Base-by-base conservation (phyloP, 768 basidiomycete genomes). In the Neoboletus magnificus region DNA sequence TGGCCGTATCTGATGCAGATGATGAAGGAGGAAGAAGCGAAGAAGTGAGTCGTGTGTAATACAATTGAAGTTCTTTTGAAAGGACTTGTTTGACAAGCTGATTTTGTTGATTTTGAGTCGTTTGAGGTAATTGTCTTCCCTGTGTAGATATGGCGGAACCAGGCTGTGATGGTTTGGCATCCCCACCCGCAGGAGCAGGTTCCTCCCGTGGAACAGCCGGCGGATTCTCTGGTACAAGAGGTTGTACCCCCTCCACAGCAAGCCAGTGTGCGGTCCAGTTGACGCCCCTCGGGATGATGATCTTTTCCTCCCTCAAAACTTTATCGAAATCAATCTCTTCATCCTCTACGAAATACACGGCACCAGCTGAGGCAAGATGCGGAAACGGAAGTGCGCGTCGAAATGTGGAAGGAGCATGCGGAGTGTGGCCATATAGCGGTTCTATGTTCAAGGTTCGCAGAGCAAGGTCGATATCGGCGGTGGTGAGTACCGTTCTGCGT, bases 241-340 rank as follows among this genome's bases (percentile, higher is more conserved):
- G 95, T 66, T 98, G 97, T 13, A 99, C 90, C 25, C 97, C 97
- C 64, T 99, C 97, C 37, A 99, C 93, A 1, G 95, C 95, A 32
- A 99, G 80, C 97, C 97, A 99, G 68, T 99, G 97, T 2, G 97
- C 95, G 0, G 86, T 89, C 87, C 91, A 95, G 61, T 79, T 84
- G 52, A 91, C 85, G 40, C 86, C 87, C 62, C 87, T 86, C 0
- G 93, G 91, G 9, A 94, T 73, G 2, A 81, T 77, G 35, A 93
- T 85, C 70, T 93, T 89, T 69, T 93, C 91, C 64, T 92, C 90
- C 52, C 90, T 82, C 40, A 98, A 73, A 11, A 94, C 85, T 50
- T 86, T 91, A 67, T 95, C 91, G 64, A 99, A 93, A 73, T 98
- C 97, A 46, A 99, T 88, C 72, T 98, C 97, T 62, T 98, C 94